These are phyloP conservation scores for Silene latifolia DNA, from an alignment of 148 eudicot species.

Conservation along the genomic window DNA sequence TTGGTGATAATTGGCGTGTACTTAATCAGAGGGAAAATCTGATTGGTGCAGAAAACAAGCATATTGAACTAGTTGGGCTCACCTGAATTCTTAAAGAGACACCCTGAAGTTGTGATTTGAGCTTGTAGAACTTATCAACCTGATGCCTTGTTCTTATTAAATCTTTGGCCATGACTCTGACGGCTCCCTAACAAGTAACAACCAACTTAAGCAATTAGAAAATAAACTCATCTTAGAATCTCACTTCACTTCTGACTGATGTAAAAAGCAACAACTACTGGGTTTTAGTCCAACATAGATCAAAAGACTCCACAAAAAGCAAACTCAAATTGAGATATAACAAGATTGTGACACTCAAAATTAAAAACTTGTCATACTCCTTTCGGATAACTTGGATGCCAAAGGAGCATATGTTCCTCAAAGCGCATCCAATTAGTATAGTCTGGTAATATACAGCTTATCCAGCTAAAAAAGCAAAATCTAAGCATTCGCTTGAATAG, in stretches of 20 bases:
- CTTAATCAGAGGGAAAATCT: too few relatives aligned
- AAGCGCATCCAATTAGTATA: not conserved
- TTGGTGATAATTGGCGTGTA: not conserved
- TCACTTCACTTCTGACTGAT: not conserved
- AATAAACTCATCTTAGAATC: not conserved
- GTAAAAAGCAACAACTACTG: not conserved
- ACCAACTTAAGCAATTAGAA: constrained; percentile 16
- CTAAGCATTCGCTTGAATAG: too few relatives aligned
- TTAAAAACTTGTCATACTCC: not conserved
- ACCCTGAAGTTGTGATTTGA: constrained; percentile 96
- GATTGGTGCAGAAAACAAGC: not conserved
- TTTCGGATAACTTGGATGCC: not conserved
- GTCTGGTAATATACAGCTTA: too few relatives aligned
- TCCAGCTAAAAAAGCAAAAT: too few relatives aligned
- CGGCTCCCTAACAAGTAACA: constrained; percentile 73
- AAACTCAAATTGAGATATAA: not conserved
- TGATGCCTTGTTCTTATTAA: constrained; percentile 96
- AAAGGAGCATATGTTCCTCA: not conserved
- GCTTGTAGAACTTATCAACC: constrained; percentile 90
- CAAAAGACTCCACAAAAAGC: not conserved
- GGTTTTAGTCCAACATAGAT: not conserved
- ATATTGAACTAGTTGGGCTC: not conserved
- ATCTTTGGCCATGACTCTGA: constrained; percentile 96
- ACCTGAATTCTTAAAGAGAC: constrained; percentile 97
- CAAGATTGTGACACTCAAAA: not conserved